Base-by-base conservation (phyloP, 2,329 filamentous ascomycete species). In the Alternaria longipes region DNA sequence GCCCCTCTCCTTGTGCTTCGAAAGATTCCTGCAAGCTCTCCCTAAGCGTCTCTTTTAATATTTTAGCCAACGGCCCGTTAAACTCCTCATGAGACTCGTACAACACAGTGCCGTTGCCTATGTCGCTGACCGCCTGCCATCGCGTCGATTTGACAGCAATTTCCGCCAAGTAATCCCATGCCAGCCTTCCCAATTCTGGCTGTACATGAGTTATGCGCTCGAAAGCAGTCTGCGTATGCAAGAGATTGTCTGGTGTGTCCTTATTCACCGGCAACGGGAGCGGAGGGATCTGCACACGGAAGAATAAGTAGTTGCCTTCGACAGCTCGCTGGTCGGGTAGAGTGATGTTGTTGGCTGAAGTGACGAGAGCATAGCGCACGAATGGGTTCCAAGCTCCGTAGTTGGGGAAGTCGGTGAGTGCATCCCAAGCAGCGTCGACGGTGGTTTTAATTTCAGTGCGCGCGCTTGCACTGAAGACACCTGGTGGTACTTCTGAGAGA, bases 361-460 rank as follows among this genome's bases (percentile, higher is more conserved):
- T 57, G 24, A 71, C 68, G 51, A 71, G 61, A 4, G 73, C 66
- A 41, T 61, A 60, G 32, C 75, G 73, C 28, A 75, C 72, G 36
- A 76, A 77, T 4, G 73, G 75, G 44, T 77, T 77, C 74, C 74
- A 78, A 36, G 64, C 59, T 40, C 71, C 50, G 41, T 76, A 77
- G 14, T 50, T 38, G 22, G 72, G 56, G 40, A 76, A 75, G 49
- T 75, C 59, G 18, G 66, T 73, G 30, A 76, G 69, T 7, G 68
- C 63, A n/a, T 66, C 53, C 72, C 72, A 78, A 40, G 68, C 67
- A 11, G 70, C 66, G 28, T 53, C 36, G 12, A 63, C 57, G 24
- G 63, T 73, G 40, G 64, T 64, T 22, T 64, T 57, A 45, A 77
- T 76, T 40, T 72, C 69, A 40, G 70, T 65, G 49, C 71, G 65